These are phyloP conservation scores for Penicillium sumatraense DNA, from an alignment of 2,329 filamentous ascomycete genomes.

Conservation along the genomic window DNA sequence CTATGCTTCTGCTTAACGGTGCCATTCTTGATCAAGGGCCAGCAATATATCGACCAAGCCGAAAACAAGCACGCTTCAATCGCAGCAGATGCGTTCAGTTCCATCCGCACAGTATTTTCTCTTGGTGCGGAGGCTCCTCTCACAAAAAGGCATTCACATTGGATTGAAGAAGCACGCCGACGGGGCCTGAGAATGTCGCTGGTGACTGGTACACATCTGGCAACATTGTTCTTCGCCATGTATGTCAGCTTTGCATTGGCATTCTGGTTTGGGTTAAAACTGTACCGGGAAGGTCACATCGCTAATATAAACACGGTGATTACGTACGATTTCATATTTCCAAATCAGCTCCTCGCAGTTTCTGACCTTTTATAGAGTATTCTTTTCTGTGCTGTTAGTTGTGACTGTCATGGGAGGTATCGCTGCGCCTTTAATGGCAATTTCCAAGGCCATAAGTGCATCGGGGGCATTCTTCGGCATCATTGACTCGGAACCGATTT, in stretches of 20 bases:
- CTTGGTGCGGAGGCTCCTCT: conserved; percentile 47
- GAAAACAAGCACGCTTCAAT: conserved; percentile 44
- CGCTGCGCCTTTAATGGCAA: conserved; percentile 38
- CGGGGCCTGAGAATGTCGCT: conserved; percentile 35
- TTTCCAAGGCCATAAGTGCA: conserved; percentile 40
- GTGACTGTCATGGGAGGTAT: conserved; percentile 32
- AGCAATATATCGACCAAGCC: conserved; percentile 41
- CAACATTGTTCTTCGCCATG: conserved; percentile 40
- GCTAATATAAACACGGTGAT: conserved; percentile 41
- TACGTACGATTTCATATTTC: no score
- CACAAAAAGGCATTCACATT: conserved; percentile 39
- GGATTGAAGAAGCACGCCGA: conserved; percentile 42
- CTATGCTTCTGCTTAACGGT: conserved; percentile 36
- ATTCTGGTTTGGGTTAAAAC: conserved; percentile 44
- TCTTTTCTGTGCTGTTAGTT: conserved; percentile 39
- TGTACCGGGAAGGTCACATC: conserved; percentile 40
- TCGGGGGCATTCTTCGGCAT: conserved; percentile 37
- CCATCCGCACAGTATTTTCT: conserved; percentile 50
- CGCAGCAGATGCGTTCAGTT: conserved; percentile 47
- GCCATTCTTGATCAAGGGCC: conserved; percentile 38
- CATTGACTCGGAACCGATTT: conserved; percentile 29
- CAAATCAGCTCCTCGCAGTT: no score
- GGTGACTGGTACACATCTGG: conserved; percentile 37
- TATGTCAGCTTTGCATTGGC: conserved; percentile 41
- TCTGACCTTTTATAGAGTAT: conserved; percentile 29